A percentile compares a stretch with the other conserved stretches of the same genome.
Evolutionary conservation across 768 basidiomycete species (phyloP).

Genomic region (Sporobolomyces pararoseus): DNA sequence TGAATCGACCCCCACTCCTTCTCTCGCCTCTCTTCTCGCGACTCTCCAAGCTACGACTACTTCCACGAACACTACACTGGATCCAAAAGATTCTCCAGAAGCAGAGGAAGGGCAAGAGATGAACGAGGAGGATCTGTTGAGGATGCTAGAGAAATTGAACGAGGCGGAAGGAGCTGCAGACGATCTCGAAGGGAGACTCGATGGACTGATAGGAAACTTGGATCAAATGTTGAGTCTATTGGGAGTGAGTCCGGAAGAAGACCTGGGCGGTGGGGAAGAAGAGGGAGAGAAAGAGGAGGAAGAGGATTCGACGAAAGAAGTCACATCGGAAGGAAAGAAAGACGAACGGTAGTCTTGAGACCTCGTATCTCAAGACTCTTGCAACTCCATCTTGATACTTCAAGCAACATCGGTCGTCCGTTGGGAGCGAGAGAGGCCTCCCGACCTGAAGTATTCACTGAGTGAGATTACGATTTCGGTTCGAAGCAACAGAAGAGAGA

Average conservation of each 20-base stretch:
- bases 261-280: not conserved
- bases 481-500: too few species aligned
- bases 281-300: not conserved
- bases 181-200: constrained; percentile 27
- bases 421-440: too few species aligned
- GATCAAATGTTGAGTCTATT: constrained; percentile 18
- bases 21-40: constrained; percentile 16
- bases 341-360: not conserved
- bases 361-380: not conserved
- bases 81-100: not conserved
- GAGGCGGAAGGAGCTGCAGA: constrained; percentile 16
- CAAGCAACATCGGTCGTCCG: not conserved
- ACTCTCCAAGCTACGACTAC: not conserved
- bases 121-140: constrained; percentile 4
- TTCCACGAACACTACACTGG: not conserved
- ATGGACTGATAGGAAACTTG: constrained; percentile 17
- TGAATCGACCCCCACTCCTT: not conserved
- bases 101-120: not conserved
- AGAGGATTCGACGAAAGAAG: not conserved
- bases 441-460: too few species aligned
- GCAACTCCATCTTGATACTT: not conserved
- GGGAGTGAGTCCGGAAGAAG: not conserved
- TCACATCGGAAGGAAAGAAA: not conserved
- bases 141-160: constrained; percentile 13
- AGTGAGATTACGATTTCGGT: too few species aligned